Evolutionary conservation across 257 asterid species (phyloP).

Genomic region (Cynanchum wilfordii): DNA sequence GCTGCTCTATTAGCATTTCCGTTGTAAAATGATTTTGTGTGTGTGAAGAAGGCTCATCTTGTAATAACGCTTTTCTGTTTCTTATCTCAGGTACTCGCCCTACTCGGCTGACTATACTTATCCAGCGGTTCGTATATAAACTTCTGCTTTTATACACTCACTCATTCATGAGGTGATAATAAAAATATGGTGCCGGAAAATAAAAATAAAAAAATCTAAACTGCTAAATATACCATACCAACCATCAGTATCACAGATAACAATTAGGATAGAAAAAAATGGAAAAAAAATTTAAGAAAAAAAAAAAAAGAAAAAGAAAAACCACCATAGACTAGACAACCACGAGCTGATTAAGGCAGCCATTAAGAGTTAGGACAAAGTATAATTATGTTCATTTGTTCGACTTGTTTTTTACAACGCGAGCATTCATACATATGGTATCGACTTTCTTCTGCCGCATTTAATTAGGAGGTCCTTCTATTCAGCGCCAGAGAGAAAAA

Average conservation of each 20-base stretch:
- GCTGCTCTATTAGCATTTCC: not conserved
- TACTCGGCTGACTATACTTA: constrained; percentile 64
- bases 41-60: not conserved
- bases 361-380: not conserved
- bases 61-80: not conserved
- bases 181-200: not conserved
- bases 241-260: not conserved
- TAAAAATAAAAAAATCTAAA: no score
- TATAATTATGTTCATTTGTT: not conserved
- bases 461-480: not conserved
- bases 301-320: not conserved
- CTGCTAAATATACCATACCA: not conserved
- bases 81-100: constrained; percentile 71
- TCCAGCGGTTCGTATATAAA: constrained; percentile 69
- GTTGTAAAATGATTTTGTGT: not conserved
- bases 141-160: constrained; percentile 13
- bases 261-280: not conserved
- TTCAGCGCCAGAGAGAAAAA: no score
- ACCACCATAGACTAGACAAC: not conserved
- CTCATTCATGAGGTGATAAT: not conserved
- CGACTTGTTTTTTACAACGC: not conserved
- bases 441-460: not conserved
- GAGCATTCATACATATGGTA: not conserved
- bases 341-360: not conserved
- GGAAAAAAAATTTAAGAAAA: no score